Evolutionary conservation across 2,329 filamentous ascomycete species (phyloP), one percentile per base, ranked within the genome.

Genomic region (Orbilia ellipsospora): DNA sequence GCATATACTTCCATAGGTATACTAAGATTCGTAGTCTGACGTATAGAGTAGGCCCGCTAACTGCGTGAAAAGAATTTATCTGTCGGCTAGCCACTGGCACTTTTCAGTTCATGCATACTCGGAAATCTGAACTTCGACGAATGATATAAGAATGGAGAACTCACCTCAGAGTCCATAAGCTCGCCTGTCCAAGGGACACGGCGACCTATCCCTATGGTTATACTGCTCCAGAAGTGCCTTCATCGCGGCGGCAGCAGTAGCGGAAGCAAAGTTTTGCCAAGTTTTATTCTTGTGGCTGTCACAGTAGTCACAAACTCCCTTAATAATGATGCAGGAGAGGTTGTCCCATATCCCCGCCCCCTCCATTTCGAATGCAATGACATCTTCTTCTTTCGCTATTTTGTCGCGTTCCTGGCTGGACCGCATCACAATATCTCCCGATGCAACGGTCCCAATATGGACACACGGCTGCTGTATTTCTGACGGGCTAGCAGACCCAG

Each of bases 211-310:
- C 42, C 60, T 62, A 28, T 48, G 62, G 54, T 62, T 62, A 52
- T 60, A 51, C 48, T n/a, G n/a, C 28, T 51, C 76, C 18, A 82
- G 69, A 52, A 82, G 57, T 0, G 80, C 79, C 64, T 79, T 83
- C 16, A 80, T 76, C 16, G 73, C 80, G 1, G 81, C 80, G 0
- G 83, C 83, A 0, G 83, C 83, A 0, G 81, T 82, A 0, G 81
- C 82, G 0, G 83, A 82, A 0, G 83, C 83, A 78, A 82, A 85
- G 0, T 74, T 23, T 63, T 84, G 83, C 83, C 83, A 85, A 0
- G 13, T 64, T 28, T 82, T 82, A 61, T 78, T 81, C 66, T 83
- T 83, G 70, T 84, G 83, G 20, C 81, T 81, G 67, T 84, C 83
- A 0, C 81, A 80, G 50, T 84, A 84, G 77, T 85, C 81, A 40